Evolutionary conservation across 176 grass and related monocot genomes (phyloP), one percentile per base, ranked within the genome.

Genomic region (Cenchrus fungigraminus): DNA sequence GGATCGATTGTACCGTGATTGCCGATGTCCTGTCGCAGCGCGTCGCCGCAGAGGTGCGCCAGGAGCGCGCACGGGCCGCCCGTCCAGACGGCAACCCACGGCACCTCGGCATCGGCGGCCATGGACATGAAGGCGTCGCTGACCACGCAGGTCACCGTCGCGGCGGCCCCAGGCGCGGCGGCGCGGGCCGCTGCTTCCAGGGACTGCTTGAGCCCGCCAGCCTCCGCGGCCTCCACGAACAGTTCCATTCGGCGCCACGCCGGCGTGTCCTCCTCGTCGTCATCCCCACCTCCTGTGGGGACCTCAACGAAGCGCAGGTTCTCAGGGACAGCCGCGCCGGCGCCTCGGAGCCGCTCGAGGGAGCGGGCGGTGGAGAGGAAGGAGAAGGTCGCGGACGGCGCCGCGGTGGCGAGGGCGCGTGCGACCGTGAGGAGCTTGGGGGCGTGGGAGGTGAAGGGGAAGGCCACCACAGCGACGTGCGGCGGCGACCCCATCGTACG

Each of bases 1-100:
- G 44, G 6, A 8, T 9, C 8, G 15, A 17, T 19, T 20, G 51
- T 78, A 93, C 91, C 85, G 16, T 83, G 44, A 2, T 81, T 64
- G 19, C 25, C 84, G 51, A 93, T 53, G 57, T 60, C 57, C 57
- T 60, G 8, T 2, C 20, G 57, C 6, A 60, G 7, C 4, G 83
- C 82, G 57, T 88, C 91, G 14, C 81, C 85, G 53, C 50, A 32
- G 78, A 93, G 65, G 17, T 93, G 91, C 3, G 88, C 88, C 3
- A 70, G 47, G 50, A 81, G 79, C 32, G 51, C 65, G 31, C 31
- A 44, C 32, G 79, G 65, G 7, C 50, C 31, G 12, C 65, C 79
- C 19, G 65, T 81, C 79, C 79, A 81, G 19, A 69, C 79, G 0
- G 50, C 49, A 1, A 69, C 65, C 79, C 79, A 81, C 1, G 65